Evolutionary conservation across 805 yeast species (phyloP).

Genomic region (Pichia paraexigua): DNA sequence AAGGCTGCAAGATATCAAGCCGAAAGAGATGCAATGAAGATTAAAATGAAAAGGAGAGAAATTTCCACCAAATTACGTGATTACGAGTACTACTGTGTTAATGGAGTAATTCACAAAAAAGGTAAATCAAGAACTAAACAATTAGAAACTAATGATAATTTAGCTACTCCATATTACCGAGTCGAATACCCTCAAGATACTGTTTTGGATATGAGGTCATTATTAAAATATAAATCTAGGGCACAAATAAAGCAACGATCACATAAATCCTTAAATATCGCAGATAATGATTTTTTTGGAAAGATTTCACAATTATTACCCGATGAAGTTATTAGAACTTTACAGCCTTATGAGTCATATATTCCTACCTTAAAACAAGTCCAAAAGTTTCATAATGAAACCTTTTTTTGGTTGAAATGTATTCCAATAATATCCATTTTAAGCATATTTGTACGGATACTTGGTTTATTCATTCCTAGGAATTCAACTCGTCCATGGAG

Average conservation of each 20-base stretch:
- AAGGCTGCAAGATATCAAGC: constrained; percentile 5
- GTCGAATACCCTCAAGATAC: not conserved
- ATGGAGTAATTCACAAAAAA: constrained; percentile 6
- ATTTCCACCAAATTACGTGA: constrained; percentile 5
- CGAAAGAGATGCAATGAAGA: constrained; percentile 1
- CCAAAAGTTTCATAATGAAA: constrained; percentile 6
- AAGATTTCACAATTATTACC: not conserved
- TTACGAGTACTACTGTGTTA: constrained; percentile 11
- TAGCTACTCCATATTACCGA: not conserved
- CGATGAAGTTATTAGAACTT: not conserved
- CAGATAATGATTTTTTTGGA: not conserved
- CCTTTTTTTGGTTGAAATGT: not conserved
- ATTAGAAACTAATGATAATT: not conserved
- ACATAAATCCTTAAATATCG: not conserved
- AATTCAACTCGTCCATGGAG: constrained; percentile 5
- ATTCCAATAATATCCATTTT: constrained; percentile 6
- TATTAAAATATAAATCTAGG: not conserved
- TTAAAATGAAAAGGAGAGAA: not conserved
- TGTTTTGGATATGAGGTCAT: not conserved
- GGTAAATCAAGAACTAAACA: not conserved
- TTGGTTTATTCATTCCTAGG: constrained; percentile 6
- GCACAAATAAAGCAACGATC: not conserved
- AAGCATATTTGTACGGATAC: not conserved
- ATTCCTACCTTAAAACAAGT: not conserved
- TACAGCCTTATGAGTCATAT: not conserved